Base-by-base conservation (phyloP, 2,329 filamentous ascomycete genomes). In the Ophiosphaerella herpotricha region DNA sequence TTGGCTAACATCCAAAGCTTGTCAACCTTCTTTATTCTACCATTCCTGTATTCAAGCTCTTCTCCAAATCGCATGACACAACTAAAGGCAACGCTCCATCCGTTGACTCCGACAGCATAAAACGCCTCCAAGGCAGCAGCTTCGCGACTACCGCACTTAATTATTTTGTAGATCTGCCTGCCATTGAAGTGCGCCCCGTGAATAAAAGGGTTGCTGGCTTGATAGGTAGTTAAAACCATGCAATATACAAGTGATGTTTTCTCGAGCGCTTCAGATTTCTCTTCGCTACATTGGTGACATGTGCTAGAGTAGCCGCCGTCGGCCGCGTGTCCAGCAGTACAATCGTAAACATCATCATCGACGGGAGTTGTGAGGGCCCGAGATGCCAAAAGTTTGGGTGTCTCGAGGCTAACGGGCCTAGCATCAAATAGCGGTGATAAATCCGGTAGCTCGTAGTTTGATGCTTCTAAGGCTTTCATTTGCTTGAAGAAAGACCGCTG, bases 61-160 rank as follows among this genome's bases (percentile, higher is more conserved):
- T 72, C 66, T 5, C 55, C 61, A 2, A 54, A 46, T 40, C 60
- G 57, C 50, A 65, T 59, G 2, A 70, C 61, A 31, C 69, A 73
- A 16, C 63, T 65, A 31, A 72, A 73, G 0, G 55, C 61, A 2
- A 72, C 35, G 32, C 58, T 70, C 63, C 64, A 71, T 1, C 70
- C 69, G 29, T 66, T 62, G 8, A 64, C 43, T 2, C 68, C 67
- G 5, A 63, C 47, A 2, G 61, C 55, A 42, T 70, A 65, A 40
- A 68, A 72, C 0, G 62, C 60, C 41, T 72, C 67, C 1, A 64
- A 52, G 2, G 55, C 51, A 0, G 69, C 70, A 11, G 63, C 64
- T 18, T 71, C 67, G 6, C 69, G 59, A 42, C 66, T 68, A 4
- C 70, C 68, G 37, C 64, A 72, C 32, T 58, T 66, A 35, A 68